phyloP scores from a whole-genome alignment of 1,139 yeast species.

The Kazachstania sp. region DNA sequence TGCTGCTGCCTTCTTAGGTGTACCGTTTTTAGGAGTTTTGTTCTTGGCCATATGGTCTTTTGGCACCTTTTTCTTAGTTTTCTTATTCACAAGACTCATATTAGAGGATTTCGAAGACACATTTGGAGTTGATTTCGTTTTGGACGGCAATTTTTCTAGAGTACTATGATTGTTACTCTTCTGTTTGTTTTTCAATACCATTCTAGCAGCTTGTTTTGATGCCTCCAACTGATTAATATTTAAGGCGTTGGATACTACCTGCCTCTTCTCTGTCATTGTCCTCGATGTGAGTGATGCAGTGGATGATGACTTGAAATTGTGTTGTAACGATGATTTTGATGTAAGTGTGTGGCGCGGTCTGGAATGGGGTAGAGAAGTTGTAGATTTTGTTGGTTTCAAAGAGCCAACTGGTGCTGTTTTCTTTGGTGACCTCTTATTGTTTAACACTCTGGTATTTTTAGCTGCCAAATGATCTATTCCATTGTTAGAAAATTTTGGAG shows the following conservation, averaged over 20 bases:
- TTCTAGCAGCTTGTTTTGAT: slow-evolving; percentile 1
- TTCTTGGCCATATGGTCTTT: not conserved
- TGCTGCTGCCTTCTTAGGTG: not conserved
- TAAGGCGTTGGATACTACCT: not conserved
- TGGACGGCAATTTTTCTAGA: not conserved
- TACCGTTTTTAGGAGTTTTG: not conserved
- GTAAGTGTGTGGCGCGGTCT: not conserved
- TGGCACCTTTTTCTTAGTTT: not conserved
- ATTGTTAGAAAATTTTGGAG: not conserved
- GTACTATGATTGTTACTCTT: not conserved
- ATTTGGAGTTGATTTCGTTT: not conserved
- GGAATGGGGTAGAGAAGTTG: slow-evolving; percentile 6
- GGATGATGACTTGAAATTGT: slow-evolving; percentile 4
- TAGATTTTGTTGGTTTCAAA: slow-evolving; percentile 8
- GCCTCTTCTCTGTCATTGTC: not conserved
- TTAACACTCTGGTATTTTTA: not conserved
- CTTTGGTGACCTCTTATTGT: not conserved
- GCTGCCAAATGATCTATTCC: not conserved
- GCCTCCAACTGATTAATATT: not conserved
- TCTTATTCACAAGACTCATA: not conserved
- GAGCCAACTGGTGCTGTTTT: not conserved
- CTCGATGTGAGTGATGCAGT: not conserved
- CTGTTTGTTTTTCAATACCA: not conserved
- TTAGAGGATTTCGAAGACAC: not conserved
- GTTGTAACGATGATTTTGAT: slow-evolving; percentile 4